These are phyloP conservation scores for Sporothrix schenckii DNA, from an alignment of 2,329 filamentous ascomycete species.

Conservation along the genomic window DNA sequence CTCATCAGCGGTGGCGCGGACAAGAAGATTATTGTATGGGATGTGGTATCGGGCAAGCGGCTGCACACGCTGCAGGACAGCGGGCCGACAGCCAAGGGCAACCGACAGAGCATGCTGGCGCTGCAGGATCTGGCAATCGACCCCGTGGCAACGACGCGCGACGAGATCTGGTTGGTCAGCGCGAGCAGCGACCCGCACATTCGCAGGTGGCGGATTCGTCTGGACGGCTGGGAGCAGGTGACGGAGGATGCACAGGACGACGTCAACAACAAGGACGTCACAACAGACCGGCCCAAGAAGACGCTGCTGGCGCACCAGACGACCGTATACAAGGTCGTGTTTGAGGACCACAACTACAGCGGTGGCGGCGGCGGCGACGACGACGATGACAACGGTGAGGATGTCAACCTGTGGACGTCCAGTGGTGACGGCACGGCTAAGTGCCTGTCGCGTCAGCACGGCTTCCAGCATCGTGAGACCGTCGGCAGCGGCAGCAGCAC, in stretches of 20 bases:
- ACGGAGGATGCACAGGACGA: constrained; percentile 43
- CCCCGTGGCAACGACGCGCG: constrained; percentile 57
- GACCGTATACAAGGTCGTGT: constrained; percentile 79
- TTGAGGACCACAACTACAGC: constrained; percentile 44
- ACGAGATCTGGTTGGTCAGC: constrained; percentile 67
- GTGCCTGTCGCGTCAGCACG: constrained; percentile 69
- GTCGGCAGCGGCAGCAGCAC: constrained; percentile 64
- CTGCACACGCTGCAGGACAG: constrained; percentile 77
- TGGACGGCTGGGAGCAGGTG: constrained; percentile 58
- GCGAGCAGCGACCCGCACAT: constrained; percentile 81
- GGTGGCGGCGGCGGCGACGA: constrained; percentile 56
- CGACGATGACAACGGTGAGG: constrained; percentile 62
- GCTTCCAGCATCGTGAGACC: constrained; percentile 50
- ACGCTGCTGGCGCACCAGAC: constrained; percentile 80
- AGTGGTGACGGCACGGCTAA: constrained; percentile 89
- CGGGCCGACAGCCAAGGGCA: constrained; percentile 18
- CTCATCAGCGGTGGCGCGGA: constrained; percentile 78
- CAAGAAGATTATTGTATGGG: constrained; percentile 82
- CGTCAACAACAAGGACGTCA: neutral
- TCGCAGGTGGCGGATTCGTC: constrained; percentile 70
- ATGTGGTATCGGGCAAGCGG: constrained; percentile 66
- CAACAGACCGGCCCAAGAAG: constrained; percentile 1
- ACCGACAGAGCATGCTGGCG: constrained; percentile 67
- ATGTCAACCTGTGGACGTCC: constrained; percentile 84
- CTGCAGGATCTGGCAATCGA: constrained; percentile 81